Evolutionary conservation across 2,329 filamentous ascomycete species (phyloP).

Genomic region (Sporothrix globosa): DNA sequence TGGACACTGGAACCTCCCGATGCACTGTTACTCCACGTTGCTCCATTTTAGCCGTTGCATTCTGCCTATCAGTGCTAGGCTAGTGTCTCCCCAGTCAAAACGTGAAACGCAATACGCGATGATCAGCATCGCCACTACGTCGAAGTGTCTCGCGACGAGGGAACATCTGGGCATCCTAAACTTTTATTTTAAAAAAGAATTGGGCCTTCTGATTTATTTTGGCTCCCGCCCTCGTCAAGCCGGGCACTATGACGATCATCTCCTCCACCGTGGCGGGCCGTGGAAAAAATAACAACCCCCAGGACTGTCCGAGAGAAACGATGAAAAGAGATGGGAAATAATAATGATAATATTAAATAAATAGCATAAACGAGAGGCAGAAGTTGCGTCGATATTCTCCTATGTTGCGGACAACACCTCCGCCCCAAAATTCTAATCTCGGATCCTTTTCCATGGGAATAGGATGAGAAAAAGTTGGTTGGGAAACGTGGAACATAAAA

Average conservation of each 20-base stretch:
- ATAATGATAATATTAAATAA: neutral
- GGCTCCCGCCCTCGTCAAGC: constrained; percentile 2
- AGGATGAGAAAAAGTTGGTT: neutral
- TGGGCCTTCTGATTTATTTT: neutral
- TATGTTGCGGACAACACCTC: neutral
- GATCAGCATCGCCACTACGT: constrained; percentile 6
- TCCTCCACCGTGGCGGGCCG: neutral
- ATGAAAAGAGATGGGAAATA: neutral
- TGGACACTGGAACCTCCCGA: neutral
- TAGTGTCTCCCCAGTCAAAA: neutral
- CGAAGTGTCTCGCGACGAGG: neutral
- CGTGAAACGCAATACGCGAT: constrained; percentile 19
- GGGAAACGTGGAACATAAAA: neutral
- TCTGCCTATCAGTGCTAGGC: neutral
- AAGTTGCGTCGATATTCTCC: neutral
- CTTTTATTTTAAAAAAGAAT: neutral
- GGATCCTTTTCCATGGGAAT: no score
- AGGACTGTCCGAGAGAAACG: no score
- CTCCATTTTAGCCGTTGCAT: constrained; percentile 13
- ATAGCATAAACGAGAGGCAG: neutral
- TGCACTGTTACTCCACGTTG: neutral
- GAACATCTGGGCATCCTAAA: neutral
- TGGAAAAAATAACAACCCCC: neutral
- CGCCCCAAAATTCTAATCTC: neutral
- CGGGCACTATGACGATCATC: constrained; percentile 3